Evolutionary conservation across 495 filamentous ascomycete species (phyloP).

Genomic region (Xylaria cubensis): DNA sequence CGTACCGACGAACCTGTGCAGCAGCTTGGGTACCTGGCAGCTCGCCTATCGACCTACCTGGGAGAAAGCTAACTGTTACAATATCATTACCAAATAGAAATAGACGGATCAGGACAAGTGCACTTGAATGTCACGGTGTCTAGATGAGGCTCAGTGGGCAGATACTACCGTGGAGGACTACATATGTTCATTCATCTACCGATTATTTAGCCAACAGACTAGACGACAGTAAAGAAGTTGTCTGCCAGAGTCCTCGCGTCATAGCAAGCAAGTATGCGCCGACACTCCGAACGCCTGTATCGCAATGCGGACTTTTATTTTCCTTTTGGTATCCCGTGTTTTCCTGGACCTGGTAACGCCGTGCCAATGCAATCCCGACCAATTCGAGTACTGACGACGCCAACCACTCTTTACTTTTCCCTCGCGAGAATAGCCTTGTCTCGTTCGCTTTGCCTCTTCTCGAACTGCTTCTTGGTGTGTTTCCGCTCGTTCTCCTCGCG

Average conservation of each 20-base stretch:
- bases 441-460: slow-evolving; percentile 78
- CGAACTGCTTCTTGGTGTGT: slow-evolving; percentile 80
- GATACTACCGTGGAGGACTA: slow-evolving; percentile 20
- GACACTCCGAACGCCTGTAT: slow-evolving; percentile 10
- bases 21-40: slow-evolving; percentile 13
- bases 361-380: slow-evolving; percentile 32
- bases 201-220: not conserved
- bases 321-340: slow-evolving; percentile 35
- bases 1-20: slow-evolving; percentile 6
- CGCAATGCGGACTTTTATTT: slow-evolving; percentile 17
- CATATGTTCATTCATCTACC: not conserved
- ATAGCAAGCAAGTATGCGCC: not conserved
- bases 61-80: not conserved
- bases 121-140: slow-evolving; percentile 10
- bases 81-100: slow-evolving; percentile 25
- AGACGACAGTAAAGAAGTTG: not conserved
- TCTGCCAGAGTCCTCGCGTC: not conserved
- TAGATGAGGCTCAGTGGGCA: slow-evolving; percentile 17
- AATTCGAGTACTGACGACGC: slow-evolving; percentile 19
- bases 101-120: slow-evolving; percentile 8
- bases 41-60: slow-evolving; percentile 12
- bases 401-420: slow-evolving; percentile 64
- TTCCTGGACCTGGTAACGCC: slow-evolving; percentile 37
- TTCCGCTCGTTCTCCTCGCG: slow-evolving; percentile 93
- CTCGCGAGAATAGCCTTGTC: slow-evolving; percentile 88